Base-by-base conservation (phyloP, 306 rosid genomes). In the Castanea crenata region DNA sequence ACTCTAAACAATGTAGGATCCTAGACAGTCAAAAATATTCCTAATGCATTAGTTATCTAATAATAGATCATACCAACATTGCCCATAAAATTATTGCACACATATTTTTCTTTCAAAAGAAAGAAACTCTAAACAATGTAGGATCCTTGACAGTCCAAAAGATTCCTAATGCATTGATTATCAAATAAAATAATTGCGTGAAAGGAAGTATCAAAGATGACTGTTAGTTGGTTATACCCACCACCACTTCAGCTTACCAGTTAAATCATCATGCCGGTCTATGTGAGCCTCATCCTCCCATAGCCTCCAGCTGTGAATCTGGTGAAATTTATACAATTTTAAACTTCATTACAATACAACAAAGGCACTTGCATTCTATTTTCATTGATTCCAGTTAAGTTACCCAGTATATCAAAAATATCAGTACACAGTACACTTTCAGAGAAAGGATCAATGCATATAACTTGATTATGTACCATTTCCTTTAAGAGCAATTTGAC, bases 301-400 rank as follows among this genome's bases (percentile, higher is more conserved):
- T 68, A 21, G 86, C 86, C 99, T 90, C 99, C 99, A 95, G 83
- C 93, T 91, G 78, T 95, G 97, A 85, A 91, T 88, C 99, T 95
- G 98, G 75, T 78, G 73, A 80, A 74, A 86, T 71, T 71, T 73
- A 75, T 58, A 70, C 69, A 80, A 83, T 79, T 71, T 77, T 82
- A 82, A 85, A 82, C 80, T 70, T 46, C 63, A 74, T 71, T 23
- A 34, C 72, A 67, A 13, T 35, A 35, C 52, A 49, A 29, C 51
- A 56, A n/a, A 63, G 11, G 63, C 31, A 55, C 55, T 18, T 3
- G 44, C 54, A 14, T 20, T 67, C 46, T 68, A 2, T 23, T 76
- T 11, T 67, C 72, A 67, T 34, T 67, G 3, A 34, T 67, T 67
- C 41, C 46, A 67, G n/a, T 10, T 67, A 67, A 67, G 20, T 67